Conservation (phyloP, 1,284 basidiomycete genomes). For the Leccinum huronense region DNA sequence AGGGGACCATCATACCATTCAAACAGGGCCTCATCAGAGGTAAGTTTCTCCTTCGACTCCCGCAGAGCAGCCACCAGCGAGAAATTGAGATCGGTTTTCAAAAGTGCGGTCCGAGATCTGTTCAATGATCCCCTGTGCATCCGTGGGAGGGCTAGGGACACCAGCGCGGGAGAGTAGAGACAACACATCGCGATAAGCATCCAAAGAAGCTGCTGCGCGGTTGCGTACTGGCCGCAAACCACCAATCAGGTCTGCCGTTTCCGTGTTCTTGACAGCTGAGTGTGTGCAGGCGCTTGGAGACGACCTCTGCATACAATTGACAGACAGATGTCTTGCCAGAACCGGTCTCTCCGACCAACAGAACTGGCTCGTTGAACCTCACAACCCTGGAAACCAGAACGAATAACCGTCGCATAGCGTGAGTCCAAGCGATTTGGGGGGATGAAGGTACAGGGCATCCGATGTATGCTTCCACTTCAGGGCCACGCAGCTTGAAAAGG, state of each 20-base stretch:
- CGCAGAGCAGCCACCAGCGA: conserved; percentile 38
- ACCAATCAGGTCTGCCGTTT: conserved; percentile 96
- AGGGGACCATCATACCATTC: conserved; percentile 97
- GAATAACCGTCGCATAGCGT: conserved; percentile 90
- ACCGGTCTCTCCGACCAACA: conserved; percentile 98
- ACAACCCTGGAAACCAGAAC: conserved; percentile 83
- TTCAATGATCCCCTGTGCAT: conserved; percentile 40
- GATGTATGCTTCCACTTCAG: conserved; percentile 50
- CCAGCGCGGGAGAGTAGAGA: conserved; percentile 44
- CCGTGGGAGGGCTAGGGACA: conserved; percentile 32
- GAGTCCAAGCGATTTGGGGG: conserved; percentile 83
- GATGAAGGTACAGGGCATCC: conserved; percentile 55
- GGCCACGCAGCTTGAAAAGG: conserved; percentile 66
- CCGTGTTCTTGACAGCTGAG: conserved; percentile 99
- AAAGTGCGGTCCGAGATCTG: conserved; percentile 35
- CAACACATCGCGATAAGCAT: conserved; percentile 44
- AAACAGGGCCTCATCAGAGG: conserved; percentile 70
- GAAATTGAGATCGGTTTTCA: conserved; percentile 32
- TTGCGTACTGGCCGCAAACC: conserved; percentile 91
- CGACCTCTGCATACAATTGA: conserved; percentile 79
- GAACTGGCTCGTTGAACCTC: conserved; percentile 89
- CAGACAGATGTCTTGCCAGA: conserved; percentile 98
- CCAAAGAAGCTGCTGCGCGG: conserved; percentile 51
- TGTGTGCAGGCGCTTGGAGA: conserved; percentile 63
- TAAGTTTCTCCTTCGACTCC: conserved; percentile 44